Conservation (phyloP, 805 yeast genomes). For the Cyberlindnera galapagoensis region DNA sequence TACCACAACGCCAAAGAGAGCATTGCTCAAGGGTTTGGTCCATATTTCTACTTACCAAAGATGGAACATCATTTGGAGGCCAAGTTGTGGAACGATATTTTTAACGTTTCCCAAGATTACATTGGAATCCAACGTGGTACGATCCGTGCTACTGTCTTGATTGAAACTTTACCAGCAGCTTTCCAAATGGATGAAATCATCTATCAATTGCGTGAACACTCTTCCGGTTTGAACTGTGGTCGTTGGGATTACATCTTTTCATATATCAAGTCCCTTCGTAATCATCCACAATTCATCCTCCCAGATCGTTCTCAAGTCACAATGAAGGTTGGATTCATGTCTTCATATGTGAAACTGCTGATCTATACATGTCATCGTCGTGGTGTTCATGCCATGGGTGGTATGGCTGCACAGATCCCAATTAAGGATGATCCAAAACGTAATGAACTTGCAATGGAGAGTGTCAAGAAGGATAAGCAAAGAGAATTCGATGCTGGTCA, state of each 20-base stretch:
- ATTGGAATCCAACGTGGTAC: constrained; percentile 67
- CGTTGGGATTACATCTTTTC: constrained; percentile 87
- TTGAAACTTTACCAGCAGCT: constrained; percentile 81
- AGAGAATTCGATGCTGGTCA: constrained; percentile 76
- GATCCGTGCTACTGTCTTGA: constrained; percentile 72
- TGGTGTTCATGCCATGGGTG: constrained; percentile 84
- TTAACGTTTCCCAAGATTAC: constrained; percentile 69
- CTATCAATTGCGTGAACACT: constrained; percentile 69
- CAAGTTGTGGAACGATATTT: constrained; percentile 75
- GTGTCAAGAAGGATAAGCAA: constrained; percentile 68
- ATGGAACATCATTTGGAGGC: constrained; percentile 86
- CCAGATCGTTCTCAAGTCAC: constrained; percentile 80
- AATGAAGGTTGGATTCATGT: constrained; percentile 78
- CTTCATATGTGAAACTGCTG: constrained; percentile 65
- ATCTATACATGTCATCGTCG: constrained; percentile 71
- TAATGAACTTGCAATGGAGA: constrained; percentile 61
- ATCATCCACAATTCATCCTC: constrained; percentile 55
- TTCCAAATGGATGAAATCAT: constrained; percentile 84
- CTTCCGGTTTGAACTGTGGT: constrained; percentile 80
- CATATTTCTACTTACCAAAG: constrained; percentile 78
- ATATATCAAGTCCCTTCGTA: constrained; percentile 69
- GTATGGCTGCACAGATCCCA: constrained; percentile 87
- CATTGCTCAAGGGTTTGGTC: constrained; percentile 63
- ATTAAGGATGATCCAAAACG: constrained; percentile 62
- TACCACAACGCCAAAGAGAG: constrained; percentile 65